Evolutionary conservation across 768 basidiomycete species (phyloP).

Genomic region (Suillus cothurnatus): DNA sequence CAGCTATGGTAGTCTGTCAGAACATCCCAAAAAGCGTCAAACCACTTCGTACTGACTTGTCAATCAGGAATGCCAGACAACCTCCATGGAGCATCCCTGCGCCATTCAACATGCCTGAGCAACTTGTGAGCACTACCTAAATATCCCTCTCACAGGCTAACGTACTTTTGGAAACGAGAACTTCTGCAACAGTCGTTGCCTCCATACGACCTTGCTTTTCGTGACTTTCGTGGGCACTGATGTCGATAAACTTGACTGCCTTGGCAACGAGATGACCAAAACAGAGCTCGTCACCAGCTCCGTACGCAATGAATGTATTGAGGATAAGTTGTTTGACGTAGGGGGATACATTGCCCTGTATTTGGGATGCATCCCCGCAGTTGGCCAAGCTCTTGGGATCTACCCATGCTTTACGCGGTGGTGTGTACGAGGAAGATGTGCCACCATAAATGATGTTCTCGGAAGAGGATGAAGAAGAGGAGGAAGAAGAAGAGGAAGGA

Average conservation of each 20-base stretch:
- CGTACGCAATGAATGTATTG: constrained; percentile 70
- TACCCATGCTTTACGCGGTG: constrained; percentile 53
- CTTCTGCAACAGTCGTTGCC: constrained; percentile 62
- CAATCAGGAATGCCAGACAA: constrained; percentile 71
- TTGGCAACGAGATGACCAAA: constrained; percentile 67
- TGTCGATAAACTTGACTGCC: constrained; percentile 60
- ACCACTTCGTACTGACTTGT: constrained; percentile 51
- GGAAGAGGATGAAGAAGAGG: constrained; percentile 21
- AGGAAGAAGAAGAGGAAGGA: constrained; percentile 13
- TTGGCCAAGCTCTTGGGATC: constrained; percentile 65
- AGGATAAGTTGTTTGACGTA: constrained; percentile 67
- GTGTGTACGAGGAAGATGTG: constrained; percentile 6
- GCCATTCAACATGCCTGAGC: constrained; percentile 70
- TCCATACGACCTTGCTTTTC: constrained; percentile 56
- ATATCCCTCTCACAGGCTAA: constrained; percentile 1
- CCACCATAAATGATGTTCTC: constrained; percentile 26
- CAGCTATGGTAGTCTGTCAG: constrained; percentile 42
- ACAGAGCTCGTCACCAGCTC: constrained; percentile 63
- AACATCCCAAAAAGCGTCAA: not conserved
- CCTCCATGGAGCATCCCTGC: constrained; percentile 80
- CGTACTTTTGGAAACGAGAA: constrained; percentile 63
- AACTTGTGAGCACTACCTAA: not conserved
- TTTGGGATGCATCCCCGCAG: constrained; percentile 54
- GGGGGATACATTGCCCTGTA: constrained; percentile 64
- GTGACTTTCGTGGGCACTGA: constrained; percentile 49